Evolutionary conservation across 192 early-diverging fungal species (phyloP).

Genomic region (Bifiguratus adelaidae): DNA sequence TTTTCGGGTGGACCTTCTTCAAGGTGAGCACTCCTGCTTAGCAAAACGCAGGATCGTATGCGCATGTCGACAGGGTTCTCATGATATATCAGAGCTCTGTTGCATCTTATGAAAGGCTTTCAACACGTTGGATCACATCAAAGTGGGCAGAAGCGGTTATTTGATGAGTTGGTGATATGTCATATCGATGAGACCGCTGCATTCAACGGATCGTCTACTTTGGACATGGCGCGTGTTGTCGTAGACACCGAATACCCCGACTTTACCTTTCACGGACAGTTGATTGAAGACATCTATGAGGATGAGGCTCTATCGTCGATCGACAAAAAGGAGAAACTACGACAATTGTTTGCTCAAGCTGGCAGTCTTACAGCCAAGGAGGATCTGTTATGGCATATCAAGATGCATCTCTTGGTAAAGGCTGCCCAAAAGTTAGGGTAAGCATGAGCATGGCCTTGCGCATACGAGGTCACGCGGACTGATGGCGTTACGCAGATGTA

Average conservation of each 20-base stretch:
- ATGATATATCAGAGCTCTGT: constrained; percentile 34
- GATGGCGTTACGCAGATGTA: constrained; percentile 24
- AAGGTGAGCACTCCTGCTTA: constrained; percentile 25
- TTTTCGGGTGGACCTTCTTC: constrained; percentile 82
- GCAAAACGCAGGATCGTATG: not conserved
- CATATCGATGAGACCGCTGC: constrained; percentile 68
- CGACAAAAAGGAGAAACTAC: not conserved
- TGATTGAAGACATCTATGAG: constrained; percentile 59
- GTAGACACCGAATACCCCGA: constrained; percentile 21
- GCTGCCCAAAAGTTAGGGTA: constrained; percentile 39
- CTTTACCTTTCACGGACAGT: constrained; percentile 25
- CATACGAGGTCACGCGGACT: no score
- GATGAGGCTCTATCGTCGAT: constrained; percentile 1
- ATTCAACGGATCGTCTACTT: constrained; percentile 23
- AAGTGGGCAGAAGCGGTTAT: constrained; percentile 43
- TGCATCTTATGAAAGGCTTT: constrained; percentile 53
- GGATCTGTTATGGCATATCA: constrained; percentile 55
- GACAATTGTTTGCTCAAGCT: constrained; percentile 34
- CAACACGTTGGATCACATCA: constrained; percentile 39
- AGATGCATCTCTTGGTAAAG: constrained; percentile 38
- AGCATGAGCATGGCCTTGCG: not conserved
- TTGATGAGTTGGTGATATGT: constrained; percentile 54
- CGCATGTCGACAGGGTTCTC: not conserved
- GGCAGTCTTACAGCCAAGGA: constrained; percentile 57
- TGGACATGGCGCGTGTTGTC: constrained; percentile 25